These are phyloP conservation scores for Yamadazyma aaseri DNA, from an alignment of 1,139 yeast species.

Conservation along the genomic window DNA sequence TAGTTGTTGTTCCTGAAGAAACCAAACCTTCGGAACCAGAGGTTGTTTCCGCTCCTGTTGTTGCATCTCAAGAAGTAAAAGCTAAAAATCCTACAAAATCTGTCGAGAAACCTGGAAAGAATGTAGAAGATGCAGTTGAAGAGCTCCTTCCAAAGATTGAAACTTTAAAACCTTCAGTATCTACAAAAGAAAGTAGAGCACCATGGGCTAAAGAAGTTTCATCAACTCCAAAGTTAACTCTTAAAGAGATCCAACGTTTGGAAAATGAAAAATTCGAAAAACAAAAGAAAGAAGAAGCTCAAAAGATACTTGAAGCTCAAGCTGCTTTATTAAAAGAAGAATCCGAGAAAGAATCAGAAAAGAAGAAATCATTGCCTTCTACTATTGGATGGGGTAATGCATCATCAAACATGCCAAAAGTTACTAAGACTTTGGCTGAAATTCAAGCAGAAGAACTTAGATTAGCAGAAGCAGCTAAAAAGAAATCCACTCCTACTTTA, in stretches of 20 bases:
- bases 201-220: slow-evolving; percentile 53
- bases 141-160: slow-evolving; percentile 13
- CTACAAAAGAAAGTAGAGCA: slow-evolving; percentile 29
- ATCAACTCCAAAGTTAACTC: slow-evolving; percentile 47
- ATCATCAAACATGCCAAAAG: slow-evolving; percentile 18
- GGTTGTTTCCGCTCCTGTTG: not conserved
- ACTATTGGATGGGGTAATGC: slow-evolving; percentile 58
- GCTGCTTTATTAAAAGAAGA: slow-evolving; percentile 22
- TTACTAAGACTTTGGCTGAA: slow-evolving; percentile 43
- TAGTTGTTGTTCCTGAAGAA: slow-evolving; percentile 8
- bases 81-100: not conserved
- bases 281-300: slow-evolving; percentile 35
- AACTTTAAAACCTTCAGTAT: slow-evolving; percentile 10
- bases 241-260: slow-evolving; percentile 68
- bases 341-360: slow-evolving; percentile 21
- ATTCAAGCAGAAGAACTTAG: slow-evolving; percentile 46
- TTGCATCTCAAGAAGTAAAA: not conserved
- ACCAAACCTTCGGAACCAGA: slow-evolving; percentile 10
- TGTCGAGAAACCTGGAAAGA: not conserved
- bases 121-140: slow-evolving; percentile 3
- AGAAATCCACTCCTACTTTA: slow-evolving; percentile 19
- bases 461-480: slow-evolving; percentile 32
- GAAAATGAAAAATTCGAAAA: slow-evolving; percentile 56
- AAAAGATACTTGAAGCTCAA: slow-evolving; percentile 22
- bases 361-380: slow-evolving; percentile 40